Conservation (phyloP, 1,284 basidiomycete genomes). For the Abortiporus biennis region DNA sequence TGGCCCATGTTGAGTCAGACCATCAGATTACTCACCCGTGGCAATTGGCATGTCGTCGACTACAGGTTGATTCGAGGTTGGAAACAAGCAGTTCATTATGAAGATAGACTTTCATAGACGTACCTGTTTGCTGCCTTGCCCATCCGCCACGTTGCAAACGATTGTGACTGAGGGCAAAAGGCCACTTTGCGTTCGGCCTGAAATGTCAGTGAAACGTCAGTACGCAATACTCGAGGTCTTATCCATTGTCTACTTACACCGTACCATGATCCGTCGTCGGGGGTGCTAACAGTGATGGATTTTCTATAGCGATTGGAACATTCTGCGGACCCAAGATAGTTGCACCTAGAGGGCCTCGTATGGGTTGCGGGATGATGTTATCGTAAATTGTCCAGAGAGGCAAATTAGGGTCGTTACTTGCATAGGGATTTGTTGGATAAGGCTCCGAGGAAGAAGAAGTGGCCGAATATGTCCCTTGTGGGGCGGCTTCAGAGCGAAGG, state of each 20-base stretch:
- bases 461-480: too few species aligned
- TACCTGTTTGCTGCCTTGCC: constrained; percentile 64
- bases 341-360: constrained; percentile 41
- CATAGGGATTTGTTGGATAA: too few species aligned
- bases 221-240: constrained; percentile 5
- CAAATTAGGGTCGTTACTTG: too few species aligned
- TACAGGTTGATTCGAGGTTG: constrained; percentile 6
- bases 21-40: constrained; percentile 32
- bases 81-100: not conserved
- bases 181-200: constrained; percentile 64
- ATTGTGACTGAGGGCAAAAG: constrained; percentile 62
- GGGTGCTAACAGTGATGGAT: constrained; percentile 60
- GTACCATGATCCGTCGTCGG: constrained; percentile 61
- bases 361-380: constrained; percentile 21
- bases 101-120: constrained; percentile 11
- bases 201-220: not conserved
- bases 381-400: too few species aligned
- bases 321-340: constrained; percentile 52
- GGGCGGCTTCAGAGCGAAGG: too few species aligned
- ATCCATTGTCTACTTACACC: constrained; percentile 45
- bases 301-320: constrained; percentile 43
- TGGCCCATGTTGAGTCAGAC: not conserved
- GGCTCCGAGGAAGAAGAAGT: too few species aligned
- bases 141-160: constrained; percentile 67
- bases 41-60: constrained; percentile 50